Conservation (phyloP, 192 early-diverging fungal genomes). For the Coemansia sp. region DNA sequence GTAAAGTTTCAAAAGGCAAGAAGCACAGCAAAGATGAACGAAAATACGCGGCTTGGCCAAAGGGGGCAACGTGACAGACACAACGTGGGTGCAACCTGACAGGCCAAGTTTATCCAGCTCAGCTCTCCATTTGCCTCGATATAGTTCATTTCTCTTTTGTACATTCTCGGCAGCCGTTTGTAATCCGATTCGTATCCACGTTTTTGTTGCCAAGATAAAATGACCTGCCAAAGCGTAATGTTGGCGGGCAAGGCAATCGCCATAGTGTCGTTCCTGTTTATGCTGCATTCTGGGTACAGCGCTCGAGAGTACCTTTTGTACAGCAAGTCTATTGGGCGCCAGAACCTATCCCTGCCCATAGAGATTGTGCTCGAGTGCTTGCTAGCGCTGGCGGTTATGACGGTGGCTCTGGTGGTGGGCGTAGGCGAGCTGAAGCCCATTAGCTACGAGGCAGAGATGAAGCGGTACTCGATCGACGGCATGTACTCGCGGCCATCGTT, state of each 20-base stretch:
- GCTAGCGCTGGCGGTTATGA: constrained; percentile 42
- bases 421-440: constrained; percentile 45
- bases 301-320: constrained; percentile 49
- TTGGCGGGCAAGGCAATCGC: constrained; percentile 37
- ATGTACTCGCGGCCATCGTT: constrained; percentile 50
- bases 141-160: not conserved
- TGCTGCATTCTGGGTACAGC: constrained; percentile 51
- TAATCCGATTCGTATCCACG: not conserved
- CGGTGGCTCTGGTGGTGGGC: constrained; percentile 34
- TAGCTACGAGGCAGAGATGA: constrained; percentile 55
- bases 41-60: not conserved
- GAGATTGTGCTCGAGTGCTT: constrained; percentile 51
- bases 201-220: constrained; percentile 1
- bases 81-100: not conserved
- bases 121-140: not conserved
- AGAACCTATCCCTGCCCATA: constrained; percentile 34
- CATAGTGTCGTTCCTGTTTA: constrained; percentile 31
- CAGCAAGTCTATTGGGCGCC: constrained; percentile 47
- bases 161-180: not conserved
- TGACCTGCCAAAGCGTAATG: constrained; percentile 14
- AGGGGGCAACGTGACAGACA: not conserved
- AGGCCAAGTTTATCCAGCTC: no score
- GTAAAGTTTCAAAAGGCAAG: not conserved
- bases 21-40: not conserved
- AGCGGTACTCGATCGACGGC: constrained; percentile 53